A percentile compares a stretch with the other conserved stretches of the same genome.
Conservation (phyloP, 163 green algal genomes). For the Coccomyxa subellipsoidea region DNA sequence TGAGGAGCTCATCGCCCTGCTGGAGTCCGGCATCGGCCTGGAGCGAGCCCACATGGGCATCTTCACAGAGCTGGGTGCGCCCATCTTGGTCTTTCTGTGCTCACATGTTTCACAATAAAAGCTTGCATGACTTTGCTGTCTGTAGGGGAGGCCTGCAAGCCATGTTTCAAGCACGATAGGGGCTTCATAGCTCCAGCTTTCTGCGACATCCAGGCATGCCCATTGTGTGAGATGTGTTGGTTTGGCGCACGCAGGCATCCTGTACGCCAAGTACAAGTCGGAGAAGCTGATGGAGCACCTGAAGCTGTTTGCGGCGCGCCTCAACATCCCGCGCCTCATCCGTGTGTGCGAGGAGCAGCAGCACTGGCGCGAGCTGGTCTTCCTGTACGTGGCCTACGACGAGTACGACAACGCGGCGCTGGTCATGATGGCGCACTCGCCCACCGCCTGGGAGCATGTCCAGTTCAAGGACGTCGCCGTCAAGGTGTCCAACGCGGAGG, state of each 20-base stretch:
- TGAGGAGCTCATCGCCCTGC: constrained; percentile 92
- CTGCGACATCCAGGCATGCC: too few species aligned
- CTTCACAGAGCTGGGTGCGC: constrained; percentile 83
- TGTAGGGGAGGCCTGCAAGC: too few species aligned
- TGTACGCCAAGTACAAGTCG: constrained; percentile 86
- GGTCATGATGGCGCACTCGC: constrained; percentile 90
- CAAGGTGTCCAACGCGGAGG: constrained; percentile 88
- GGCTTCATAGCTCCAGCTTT: too few species aligned
- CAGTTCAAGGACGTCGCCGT: constrained; percentile 94
- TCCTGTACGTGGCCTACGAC: constrained; percentile 97
- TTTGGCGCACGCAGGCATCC: constrained; percentile 51
- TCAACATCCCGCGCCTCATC: constrained; percentile 99
- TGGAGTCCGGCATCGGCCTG: constrained; percentile 96
- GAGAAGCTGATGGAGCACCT: constrained; percentile 99
- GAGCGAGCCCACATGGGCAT: constrained; percentile 99
- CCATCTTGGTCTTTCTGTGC: background rate
- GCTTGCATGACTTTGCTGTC: too few species aligned
- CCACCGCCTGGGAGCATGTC: constrained; percentile 96
- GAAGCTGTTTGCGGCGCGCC: constrained; percentile 93
- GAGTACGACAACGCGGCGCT: constrained; percentile 96
- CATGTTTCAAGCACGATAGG: too few species aligned
- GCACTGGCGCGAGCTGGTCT: constrained; percentile 96
- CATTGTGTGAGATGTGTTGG: too few species aligned
- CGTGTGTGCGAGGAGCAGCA: constrained; percentile 76
- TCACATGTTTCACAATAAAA: too few species aligned